A percentile compares a stretch with the other conserved stretches of the same genome.
phyloP scores from a whole-genome alignment of 83 land plant genomes.

The Diphasiastrum complanatum region DNA sequence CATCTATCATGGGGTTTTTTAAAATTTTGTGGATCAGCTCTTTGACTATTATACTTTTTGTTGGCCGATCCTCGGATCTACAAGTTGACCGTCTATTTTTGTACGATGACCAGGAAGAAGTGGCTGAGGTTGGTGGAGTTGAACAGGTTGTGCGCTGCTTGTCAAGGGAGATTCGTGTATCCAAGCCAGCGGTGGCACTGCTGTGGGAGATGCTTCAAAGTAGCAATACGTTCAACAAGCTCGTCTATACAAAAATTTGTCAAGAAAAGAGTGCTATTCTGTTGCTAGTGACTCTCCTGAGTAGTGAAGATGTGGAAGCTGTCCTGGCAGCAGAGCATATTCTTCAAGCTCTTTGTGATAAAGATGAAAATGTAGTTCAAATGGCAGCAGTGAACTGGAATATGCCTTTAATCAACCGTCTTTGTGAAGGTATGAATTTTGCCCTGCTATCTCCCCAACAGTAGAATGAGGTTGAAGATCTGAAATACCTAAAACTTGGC shows the following conservation, averaged over 20 bases:
- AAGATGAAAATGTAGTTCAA: slow-evolving; percentile 41
- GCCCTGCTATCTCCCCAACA: neutral
- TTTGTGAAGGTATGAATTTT: slow-evolving; percentile 32
- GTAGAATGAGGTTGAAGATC: neutral
- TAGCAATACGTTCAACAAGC: slow-evolving; percentile 20
- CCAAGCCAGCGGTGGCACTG: slow-evolving; percentile 42
- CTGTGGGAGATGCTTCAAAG: slow-evolving; percentile 40
- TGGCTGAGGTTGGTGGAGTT: slow-evolving; percentile 39
- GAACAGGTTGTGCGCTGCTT: slow-evolving; percentile 44
- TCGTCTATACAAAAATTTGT: slow-evolving; percentile 28
- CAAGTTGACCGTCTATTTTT: neutral
- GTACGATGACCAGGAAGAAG: slow-evolving; percentile 15
- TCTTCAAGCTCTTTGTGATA: slow-evolving; percentile 29
- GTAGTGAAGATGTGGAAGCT: slow-evolving; percentile 36
- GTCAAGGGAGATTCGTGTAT: slow-evolving; percentile 23
- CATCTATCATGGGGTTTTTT: too few species aligned
- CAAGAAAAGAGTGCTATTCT: slow-evolving; percentile 34
- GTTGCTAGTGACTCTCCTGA: slow-evolving; percentile 38
- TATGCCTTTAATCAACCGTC: slow-evolving; percentile 37
- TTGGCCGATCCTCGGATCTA: neutral
- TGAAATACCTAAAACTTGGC: too few species aligned
- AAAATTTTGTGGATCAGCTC: too few species aligned
- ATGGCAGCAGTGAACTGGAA: slow-evolving; percentile 46
- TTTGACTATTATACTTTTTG: neutral
- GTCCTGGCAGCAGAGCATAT: slow-evolving; percentile 36